Percentiles rank a stretch among this genome's conserved stretches.
Conservation (phyloP, 2,329 filamentous ascomycete genomes). For the Reticulascus tulasneorum region DNA sequence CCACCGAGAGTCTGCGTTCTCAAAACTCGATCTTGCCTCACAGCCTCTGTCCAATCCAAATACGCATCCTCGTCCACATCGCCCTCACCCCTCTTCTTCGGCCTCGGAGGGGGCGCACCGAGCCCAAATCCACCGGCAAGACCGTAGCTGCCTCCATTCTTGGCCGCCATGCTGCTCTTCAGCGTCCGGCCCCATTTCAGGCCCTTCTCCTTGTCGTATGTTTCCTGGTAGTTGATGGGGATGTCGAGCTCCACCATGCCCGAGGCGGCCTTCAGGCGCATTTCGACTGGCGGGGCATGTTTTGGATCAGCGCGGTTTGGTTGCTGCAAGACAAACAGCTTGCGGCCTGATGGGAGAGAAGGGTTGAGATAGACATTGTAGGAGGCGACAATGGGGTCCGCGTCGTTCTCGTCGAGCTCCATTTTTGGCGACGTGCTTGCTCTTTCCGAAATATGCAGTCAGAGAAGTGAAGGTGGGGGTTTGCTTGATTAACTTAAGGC, state of each 20-base stretch:
- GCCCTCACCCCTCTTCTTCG: conserved; percentile 27
- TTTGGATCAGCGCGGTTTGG: conserved; percentile 68
- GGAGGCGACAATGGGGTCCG: conserved; percentile 66
- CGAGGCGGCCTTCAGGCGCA: conserved; percentile 77
- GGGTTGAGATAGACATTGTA: conserved; percentile 89
- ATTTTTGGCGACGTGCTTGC: no score
- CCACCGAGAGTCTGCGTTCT: conserved; percentile 82
- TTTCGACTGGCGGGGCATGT: conserved; percentile 55
- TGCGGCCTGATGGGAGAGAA: conserved; percentile 54
- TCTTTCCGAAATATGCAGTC: no score
- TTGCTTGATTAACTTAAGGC: no score
- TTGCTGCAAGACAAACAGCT: conserved; percentile 83
- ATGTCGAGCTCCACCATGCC: conserved; percentile 91
- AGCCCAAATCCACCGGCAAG: conserved; percentile 71
- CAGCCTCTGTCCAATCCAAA: conserved; percentile 63
- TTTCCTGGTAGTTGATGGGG: conserved; percentile 66
- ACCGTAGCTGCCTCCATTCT: conserved; percentile 64
- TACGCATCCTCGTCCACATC: conserved; percentile 42
- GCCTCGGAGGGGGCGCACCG: conserved; percentile 39
- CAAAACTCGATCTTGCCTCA: conserved; percentile 68
- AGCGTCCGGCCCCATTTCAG: conserved; percentile 78
- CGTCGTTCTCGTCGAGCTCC: conserved; percentile 33
- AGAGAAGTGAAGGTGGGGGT: no score
- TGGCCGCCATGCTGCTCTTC: conserved; percentile 52
- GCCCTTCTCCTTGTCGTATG: conserved; percentile 83